Evolutionary conservation across 768 basidiomycete genomes (phyloP), one percentile per base, ranked within the genome.

Genomic region (Pleurotus platypus): DNA sequence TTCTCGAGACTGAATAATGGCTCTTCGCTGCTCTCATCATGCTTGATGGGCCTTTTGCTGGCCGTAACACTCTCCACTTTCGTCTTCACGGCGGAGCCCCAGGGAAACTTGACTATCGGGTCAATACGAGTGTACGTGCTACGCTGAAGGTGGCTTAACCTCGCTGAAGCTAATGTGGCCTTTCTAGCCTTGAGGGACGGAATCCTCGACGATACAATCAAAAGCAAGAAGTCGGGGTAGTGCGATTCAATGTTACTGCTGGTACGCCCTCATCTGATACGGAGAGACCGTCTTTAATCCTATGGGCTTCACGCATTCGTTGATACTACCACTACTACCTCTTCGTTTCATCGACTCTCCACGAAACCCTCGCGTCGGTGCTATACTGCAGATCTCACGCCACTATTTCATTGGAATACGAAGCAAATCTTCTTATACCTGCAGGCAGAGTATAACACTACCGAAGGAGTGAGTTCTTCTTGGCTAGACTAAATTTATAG

Each of bases 361-460:
- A 12, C n/a, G 8, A 13, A 26, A 53, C 22, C 49, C 24, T 54
- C 9, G 22, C 57, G 9, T 54, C 22, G 48, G 51, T 55, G 46
- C 24, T 22, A 26, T 38, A 54, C 37, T 20, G 47, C 61, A 94
- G 94, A 96, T 72, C 76, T 96, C 4, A 75, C 82, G 7, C 84
- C 94, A 11, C 77, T 96, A 27, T 96, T 94, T 73, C 76, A 94
- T 72, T 96, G 93, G 93, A 96, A 96, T 70, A 95, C 94, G n/a
- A 96, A 96, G 71, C 94, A 96, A 67, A 66, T 96, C 9, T 95
- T 96, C 69, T 69, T 95, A 11, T 94, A 91, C 65, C 80, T 96
- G 35, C 83, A 86, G 63, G 94, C 90, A 0, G 92, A 95, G 68
- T 95, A 94, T 45, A 56, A 56, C 55, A 56, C 45, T 55, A 69